Evolutionary conservation across 2,329 filamentous ascomycete species (phyloP).

Genomic region (Parascedosporium putredinis): DNA sequence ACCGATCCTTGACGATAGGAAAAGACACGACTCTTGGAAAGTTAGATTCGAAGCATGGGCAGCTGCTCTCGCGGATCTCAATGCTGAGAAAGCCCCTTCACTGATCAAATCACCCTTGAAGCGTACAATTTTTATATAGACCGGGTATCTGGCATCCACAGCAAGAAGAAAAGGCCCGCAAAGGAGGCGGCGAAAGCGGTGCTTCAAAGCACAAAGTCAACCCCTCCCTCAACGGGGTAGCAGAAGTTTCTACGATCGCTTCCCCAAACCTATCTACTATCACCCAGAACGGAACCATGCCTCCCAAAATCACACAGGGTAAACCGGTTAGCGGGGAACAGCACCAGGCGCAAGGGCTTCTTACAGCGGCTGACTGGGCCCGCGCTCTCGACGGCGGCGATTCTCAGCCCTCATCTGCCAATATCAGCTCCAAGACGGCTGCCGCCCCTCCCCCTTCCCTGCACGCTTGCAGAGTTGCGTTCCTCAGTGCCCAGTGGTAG

Average conservation of each 20-base stretch:
- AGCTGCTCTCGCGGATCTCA: background rate
- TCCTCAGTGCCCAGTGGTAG: constrained; percentile 17
- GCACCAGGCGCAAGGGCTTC: background rate
- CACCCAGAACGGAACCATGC: background rate
- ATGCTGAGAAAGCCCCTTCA: background rate
- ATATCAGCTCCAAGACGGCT: background rate
- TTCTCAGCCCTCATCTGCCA: background rate
- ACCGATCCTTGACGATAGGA: background rate
- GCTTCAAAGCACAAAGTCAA: background rate
- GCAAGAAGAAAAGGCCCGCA: constrained; percentile 5
- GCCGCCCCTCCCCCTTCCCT: background rate
- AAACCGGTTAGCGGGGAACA: background rate
- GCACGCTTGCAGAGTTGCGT: background rate
- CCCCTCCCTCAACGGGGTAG: background rate
- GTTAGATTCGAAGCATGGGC: constrained; percentile 5
- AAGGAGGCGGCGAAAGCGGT: constrained; percentile 4
- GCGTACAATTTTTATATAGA: constrained; percentile 5
- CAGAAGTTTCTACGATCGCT: background rate
- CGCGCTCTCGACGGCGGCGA: background rate
- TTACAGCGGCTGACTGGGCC: background rate
- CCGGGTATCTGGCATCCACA: constrained; percentile 1
- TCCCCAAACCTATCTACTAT: too few species aligned
- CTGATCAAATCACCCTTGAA: background rate
- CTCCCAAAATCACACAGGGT: background rate
- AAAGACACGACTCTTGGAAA: background rate